Conservation (phyloP, 495 filamentous ascomycete species). For the Aspergillus bertholletiae region DNA sequence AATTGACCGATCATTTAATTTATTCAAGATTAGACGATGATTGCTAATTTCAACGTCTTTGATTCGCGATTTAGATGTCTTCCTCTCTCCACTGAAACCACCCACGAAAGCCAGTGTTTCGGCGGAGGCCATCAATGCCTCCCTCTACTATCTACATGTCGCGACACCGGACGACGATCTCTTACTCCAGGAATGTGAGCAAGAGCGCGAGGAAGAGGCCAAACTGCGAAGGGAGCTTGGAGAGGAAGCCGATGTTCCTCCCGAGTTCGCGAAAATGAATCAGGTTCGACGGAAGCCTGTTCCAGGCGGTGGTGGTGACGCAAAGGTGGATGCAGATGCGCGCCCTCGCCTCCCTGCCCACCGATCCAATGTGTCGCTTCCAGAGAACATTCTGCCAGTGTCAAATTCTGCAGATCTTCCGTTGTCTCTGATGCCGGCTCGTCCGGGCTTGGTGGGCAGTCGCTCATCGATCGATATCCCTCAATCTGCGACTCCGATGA, state of each 20-base stretch:
- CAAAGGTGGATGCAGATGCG: slow-evolving; percentile 6
- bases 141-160: slow-evolving; percentile 87
- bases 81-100: slow-evolving; percentile 89
- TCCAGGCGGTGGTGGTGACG: slow-evolving; percentile 12
- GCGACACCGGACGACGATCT: slow-evolving; percentile 59
- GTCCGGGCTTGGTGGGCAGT: slow-evolving; percentile 7
- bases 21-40: background rate
- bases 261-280: slow-evolving; percentile 36
- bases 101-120: slow-evolving; percentile 77
- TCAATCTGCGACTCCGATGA: background rate
- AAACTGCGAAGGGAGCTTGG: slow-evolving; percentile 41
- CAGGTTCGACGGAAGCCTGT: slow-evolving; percentile 43
- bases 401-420: background rate
- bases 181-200: slow-evolving; percentile 45
- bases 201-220: slow-evolving; percentile 39
- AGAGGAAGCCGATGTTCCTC: slow-evolving; percentile 22
- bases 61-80: slow-evolving; percentile 68
- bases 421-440: slow-evolving; percentile 10
- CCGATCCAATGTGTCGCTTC: slow-evolving; percentile 13
- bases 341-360: slow-evolving; percentile 16
- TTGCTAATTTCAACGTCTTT: background rate
- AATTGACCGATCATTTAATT: background rate
- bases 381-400: background rate
- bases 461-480: background rate
- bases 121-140: slow-evolving; percentile 79